Evolutionary conservation across 345 rosid species (phyloP).

Genomic region (Populus euphratica): DNA sequence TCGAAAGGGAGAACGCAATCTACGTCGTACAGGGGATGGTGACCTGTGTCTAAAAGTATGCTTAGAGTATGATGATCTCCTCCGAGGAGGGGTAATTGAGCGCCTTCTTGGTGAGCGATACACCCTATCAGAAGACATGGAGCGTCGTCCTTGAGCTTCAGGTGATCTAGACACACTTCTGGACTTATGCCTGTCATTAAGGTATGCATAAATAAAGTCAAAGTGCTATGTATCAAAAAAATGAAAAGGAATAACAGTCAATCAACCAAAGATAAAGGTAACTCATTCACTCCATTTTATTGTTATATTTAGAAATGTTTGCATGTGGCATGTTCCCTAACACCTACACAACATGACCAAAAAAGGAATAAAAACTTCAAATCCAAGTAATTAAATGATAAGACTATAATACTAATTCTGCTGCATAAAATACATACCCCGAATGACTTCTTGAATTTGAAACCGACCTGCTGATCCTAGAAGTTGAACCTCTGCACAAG

Average conservation of each 20-base stretch:
- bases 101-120: slow-evolving; percentile 40
- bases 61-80: slow-evolving; percentile 43
- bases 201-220: slow-evolving; percentile 12
- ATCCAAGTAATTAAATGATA: neutral
- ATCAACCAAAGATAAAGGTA: neutral
- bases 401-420: neutral
- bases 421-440: slow-evolving; percentile 36
- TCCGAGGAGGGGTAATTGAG: slow-evolving; percentile 44
- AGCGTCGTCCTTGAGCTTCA: slow-evolving; percentile 22
- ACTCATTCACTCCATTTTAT: neutral
- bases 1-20: slow-evolving; percentile 36
- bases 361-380: neutral
- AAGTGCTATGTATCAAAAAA: slow-evolving; percentile 2
- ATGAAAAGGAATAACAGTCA: neutral
- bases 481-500: slow-evolving; percentile 48
- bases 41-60: slow-evolving; percentile 22
- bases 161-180: slow-evolving; percentile 79
- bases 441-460: slow-evolving; percentile 68
- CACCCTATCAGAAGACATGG: slow-evolving; percentile 36
- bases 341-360: neutral
- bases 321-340: neutral
- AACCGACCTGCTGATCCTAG: slow-evolving; percentile 47
- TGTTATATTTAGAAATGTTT: neutral
- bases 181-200: slow-evolving; percentile 43
- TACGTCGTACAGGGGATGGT: slow-evolving; percentile 27